phyloP scores from a whole-genome alignment of 2,329 filamentous ascomycete species.

The Penicillium sp. region DNA sequence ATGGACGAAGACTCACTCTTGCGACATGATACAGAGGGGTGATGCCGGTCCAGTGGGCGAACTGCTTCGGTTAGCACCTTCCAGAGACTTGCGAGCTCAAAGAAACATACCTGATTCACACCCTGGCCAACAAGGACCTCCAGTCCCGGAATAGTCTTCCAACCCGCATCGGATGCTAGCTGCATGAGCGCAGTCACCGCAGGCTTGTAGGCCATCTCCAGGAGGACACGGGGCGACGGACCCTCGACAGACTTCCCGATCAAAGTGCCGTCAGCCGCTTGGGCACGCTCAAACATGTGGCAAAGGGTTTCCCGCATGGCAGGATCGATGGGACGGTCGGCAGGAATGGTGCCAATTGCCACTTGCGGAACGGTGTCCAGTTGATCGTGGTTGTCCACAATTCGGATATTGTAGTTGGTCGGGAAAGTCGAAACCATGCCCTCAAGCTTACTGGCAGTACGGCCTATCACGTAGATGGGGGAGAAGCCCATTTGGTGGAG shows the following conservation, averaged over 20 bases:
- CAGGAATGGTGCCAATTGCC: slow-evolving; percentile 86
- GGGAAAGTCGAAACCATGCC: slow-evolving; percentile 71
- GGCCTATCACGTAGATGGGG: slow-evolving; percentile 83
- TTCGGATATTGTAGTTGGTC: slow-evolving; percentile 64
- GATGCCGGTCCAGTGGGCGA: slow-evolving; percentile 25
- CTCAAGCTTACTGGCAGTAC: slow-evolving; percentile 66
- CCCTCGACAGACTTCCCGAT: slow-evolving; percentile 31
- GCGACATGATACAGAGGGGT: slow-evolving; percentile 59
- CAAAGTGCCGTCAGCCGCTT: slow-evolving; percentile 47
- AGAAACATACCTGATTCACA: slow-evolving; percentile 67
- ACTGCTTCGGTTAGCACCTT: slow-evolving; percentile 7
- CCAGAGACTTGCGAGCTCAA: neutral
- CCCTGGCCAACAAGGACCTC: slow-evolving; percentile 88
- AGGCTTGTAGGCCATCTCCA: slow-evolving; percentile 98
- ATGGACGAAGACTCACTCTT: slow-evolving; percentile 56
- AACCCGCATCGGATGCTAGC: slow-evolving; percentile 71
- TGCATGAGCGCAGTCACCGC: slow-evolving; percentile 78
- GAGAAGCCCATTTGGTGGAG: slow-evolving; percentile 77
- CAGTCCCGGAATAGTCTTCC: slow-evolving; percentile 79
- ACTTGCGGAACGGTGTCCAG: slow-evolving; percentile 61
- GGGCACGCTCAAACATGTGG: slow-evolving; percentile 49
- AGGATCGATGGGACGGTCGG: slow-evolving; percentile 75
- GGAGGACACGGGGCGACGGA: slow-evolving; percentile 58
- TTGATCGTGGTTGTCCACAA: slow-evolving; percentile 57
- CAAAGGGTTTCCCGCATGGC: slow-evolving; percentile 64